Evolutionary conservation across 208 protist genomes (phyloP), one percentile per base, ranked within the genome.

Genomic region (Crithidia thermophila): DNA sequence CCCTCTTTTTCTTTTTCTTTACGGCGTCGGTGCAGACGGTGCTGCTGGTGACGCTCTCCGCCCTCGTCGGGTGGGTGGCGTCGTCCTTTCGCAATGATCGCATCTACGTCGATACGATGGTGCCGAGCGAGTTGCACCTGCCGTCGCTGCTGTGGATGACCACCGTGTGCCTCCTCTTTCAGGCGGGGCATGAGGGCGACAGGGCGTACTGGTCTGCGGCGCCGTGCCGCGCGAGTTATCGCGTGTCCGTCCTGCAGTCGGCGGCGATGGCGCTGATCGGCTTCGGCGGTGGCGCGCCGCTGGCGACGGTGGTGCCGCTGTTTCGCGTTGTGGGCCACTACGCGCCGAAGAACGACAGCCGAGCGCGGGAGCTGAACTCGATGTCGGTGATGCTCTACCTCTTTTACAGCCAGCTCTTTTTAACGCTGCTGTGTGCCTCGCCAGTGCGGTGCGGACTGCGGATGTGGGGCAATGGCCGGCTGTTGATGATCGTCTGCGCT

Each of bases 361-460:
- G n/a, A n/a, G n/a, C n/a, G n/a, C n/a, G n/a, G 58, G 58, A 13
- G 58, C 58, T 42, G 30, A 57, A 23, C 7, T 4, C 30, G n/a
- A 43, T 10, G 49, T 40, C 21, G 3, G 13, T 58, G 14, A 42
- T 33, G 23, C 16, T 47, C 21, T 75, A 68, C 21, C 21, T 68
- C 25, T 33, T 68, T 4, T 50, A 46, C 21, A 6, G 56, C 14
- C 63, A 68, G 42, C 20, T 75, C 1, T 40, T 39, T 7, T 18
- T 68, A 7, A 53, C 36, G 14, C 40, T 67, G 36, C 39, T 8
- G 23, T 75, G 68, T 45, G 45, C 60, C n/a, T 75, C 68, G 9
- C 60, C 68, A 11, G 60, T 49, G 51, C 50, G 52, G n/a, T 58
- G 59, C 33, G 68, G 68, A 4, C 49, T 64, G 51, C 53, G 53